Percentiles rank a stretch among this genome's conserved stretches.
These are phyloP conservation scores for Pluteus cervinus DNA, from an alignment of 768 basidiomycete genomes.

Conservation along the genomic window DNA sequence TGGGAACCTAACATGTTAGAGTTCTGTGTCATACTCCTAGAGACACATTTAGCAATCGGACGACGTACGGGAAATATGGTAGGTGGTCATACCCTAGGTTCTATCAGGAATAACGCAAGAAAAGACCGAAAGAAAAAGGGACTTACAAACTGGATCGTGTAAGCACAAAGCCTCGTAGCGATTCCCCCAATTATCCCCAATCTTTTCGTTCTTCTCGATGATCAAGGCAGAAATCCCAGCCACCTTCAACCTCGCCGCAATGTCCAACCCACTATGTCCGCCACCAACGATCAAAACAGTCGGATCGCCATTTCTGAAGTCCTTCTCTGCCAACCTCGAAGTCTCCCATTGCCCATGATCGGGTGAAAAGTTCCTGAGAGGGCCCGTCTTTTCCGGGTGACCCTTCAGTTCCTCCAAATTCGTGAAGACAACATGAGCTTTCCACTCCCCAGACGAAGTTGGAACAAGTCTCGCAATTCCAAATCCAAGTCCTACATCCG, in stretches of 20 bases:
- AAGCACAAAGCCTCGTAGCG: constrained; percentile 63
- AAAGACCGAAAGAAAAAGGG: constrained; percentile 7
- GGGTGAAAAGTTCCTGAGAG: constrained; percentile 32
- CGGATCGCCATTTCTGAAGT: constrained; percentile 45
- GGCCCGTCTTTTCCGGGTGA: constrained; percentile 43
- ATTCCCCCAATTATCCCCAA: constrained; percentile 63
- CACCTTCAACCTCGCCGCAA: constrained; percentile 60
- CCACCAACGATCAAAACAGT: constrained; percentile 59
- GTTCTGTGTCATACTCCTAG: neutral
- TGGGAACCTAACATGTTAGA: constrained; percentile 38
- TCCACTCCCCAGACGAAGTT: constrained; percentile 39
- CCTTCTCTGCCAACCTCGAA: constrained; percentile 31
- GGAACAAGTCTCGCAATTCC: constrained; percentile 55
- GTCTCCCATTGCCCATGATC: constrained; percentile 54
- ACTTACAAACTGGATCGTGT: constrained; percentile 64
- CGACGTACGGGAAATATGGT: constrained; percentile 52
- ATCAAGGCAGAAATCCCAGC: constrained; percentile 54
- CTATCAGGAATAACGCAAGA: neutral
- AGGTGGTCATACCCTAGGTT: constrained; percentile 47
- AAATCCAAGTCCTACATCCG: constrained; percentile 39
- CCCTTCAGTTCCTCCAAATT: constrained; percentile 50
- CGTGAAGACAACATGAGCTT: constrained; percentile 54
- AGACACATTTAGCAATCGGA: neutral
- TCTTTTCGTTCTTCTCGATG: constrained; percentile 53
- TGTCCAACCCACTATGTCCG: constrained; percentile 61